Evolutionary conservation across 106 monocot species (phyloP).

Genomic region (Gastrodia elata): DNA sequence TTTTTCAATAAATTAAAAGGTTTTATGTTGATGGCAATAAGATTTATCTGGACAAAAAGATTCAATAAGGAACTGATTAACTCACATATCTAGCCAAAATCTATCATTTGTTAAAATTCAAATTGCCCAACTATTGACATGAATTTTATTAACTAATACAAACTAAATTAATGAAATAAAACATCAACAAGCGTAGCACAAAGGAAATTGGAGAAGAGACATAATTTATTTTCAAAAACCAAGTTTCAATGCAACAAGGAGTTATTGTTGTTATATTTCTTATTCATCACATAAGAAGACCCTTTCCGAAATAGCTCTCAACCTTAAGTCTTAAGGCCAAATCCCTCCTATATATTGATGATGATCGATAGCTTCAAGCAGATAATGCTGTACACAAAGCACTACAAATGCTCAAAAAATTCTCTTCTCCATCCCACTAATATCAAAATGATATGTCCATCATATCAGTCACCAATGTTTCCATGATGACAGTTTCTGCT

Average conservation of each 20-base stretch:
- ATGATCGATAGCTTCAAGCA: not conserved
- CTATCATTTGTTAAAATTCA: too few relatives aligned
- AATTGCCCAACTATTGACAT: too few relatives aligned
- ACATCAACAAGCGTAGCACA: not conserved
- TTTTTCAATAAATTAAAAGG: too few relatives aligned
- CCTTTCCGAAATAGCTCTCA: not conserved
- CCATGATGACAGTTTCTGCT: slow-evolving; percentile 32
- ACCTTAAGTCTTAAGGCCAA: not conserved
- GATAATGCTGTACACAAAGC: slow-evolving; percentile 13
- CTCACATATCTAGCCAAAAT: too few relatives aligned
- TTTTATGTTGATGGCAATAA: too few relatives aligned
- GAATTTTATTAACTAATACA: too few relatives aligned
- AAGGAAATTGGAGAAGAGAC: slow-evolving; percentile 2
- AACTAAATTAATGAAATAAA: too few relatives aligned
- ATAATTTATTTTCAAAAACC: slow-evolving; percentile 2
- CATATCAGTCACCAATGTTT: slow-evolving; percentile 34
- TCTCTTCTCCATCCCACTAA: slow-evolving; percentile 3
- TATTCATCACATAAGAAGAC: not conserved
- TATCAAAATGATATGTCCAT: slow-evolving; percentile 41
- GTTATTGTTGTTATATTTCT: not conserved
- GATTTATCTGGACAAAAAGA: too few relatives aligned
- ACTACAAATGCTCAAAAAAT: slow-evolving; percentile 5
- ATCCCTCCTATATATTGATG: not conserved
- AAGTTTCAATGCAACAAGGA: slow-evolving; percentile 3
- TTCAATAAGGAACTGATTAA: too few relatives aligned